Base-by-base conservation (phyloP, 139 green algal species). In the Chlorella sorokiniana region DNA sequence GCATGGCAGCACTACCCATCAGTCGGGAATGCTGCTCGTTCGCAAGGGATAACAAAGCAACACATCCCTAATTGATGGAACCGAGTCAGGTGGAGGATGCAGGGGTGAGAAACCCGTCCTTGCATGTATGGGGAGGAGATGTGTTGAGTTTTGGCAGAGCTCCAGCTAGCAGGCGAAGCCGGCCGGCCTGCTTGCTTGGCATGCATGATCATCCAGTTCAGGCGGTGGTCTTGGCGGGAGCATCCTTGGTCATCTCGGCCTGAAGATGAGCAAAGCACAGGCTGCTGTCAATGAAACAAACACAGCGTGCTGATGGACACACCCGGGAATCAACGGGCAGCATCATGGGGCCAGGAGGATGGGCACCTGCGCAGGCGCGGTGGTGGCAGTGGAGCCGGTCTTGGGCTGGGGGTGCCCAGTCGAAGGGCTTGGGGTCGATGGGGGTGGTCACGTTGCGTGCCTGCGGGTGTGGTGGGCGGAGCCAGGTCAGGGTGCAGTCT, bases 191-290 rank as follows among this genome's bases (percentile, higher is more conserved):
- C 11, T 56, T 56, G 11, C 16, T 11, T 11, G 14, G 48, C 48
- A 11, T 11, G 48, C 48, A 56, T 11, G 48, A 11, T 11, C 48
- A 56, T 56, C 14, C 56, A 42, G 8, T 25, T 41, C 25, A 75
- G 40, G 68, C 38, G 29, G 37, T 44, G 38, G 65, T 33, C 35
- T 35, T 44, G 65, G 65, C 22, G 16, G 44, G 37, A 33, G 67
- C 67, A 52, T 35, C 71, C 71, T 78, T 78, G 48, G 2, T 67
- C 71, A 78, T 78, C 33, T 78, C 71, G 7, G 71, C 71, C 71
- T 78, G 64, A 22, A 33, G 5, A 48, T 41, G 64, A 10, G 37
- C 2, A 31, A 20, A 25, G 65, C 33, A 72, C 16, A 65, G 23
- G 56, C 14, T 56, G 48, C 14, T 56, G 11, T 11, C 48, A 56